A percentile compares a stretch with the other conserved stretches of the same genome.
These are phyloP conservation scores for Talaromyces verruculosus DNA, from an alignment of 2,329 filamentous ascomycete genomes.

Conservation along the genomic window DNA sequence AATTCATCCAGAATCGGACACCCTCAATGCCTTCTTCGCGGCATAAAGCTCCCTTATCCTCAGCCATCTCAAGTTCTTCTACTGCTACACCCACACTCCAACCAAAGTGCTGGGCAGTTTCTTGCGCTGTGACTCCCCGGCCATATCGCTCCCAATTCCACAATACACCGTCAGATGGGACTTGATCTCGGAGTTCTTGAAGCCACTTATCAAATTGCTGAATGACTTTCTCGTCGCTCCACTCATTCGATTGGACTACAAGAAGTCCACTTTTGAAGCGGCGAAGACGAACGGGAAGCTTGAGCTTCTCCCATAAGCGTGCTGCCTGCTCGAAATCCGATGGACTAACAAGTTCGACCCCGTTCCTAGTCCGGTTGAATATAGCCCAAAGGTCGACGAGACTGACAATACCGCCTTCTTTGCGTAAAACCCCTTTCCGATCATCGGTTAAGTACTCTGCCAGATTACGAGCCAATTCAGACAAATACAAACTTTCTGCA, in stretches of 20 bases:
- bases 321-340: constrained; percentile 89
- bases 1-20: constrained; percentile 87
- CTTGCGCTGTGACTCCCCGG: constrained; percentile 82
- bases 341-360: constrained; percentile 90
- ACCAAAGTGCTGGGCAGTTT: constrained; percentile 83
- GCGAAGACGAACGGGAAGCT: constrained; percentile 79
- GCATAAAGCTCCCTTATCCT: constrained; percentile 83
- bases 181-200: constrained; percentile 65
- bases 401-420: constrained; percentile 82
- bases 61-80: constrained; percentile 95
- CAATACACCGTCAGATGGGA: constrained; percentile 62
- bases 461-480: constrained; percentile 78
- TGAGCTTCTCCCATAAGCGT: constrained; percentile 80
- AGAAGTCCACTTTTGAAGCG: constrained; percentile 92
- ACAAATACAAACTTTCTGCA: constrained; percentile 82
- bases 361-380: constrained; percentile 89
- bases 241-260: constrained; percentile 83
- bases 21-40: constrained; percentile 91
- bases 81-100: constrained; percentile 97
- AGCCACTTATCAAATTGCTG: constrained; percentile 75
- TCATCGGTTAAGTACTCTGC: constrained; percentile 91
- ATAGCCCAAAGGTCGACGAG: constrained; percentile 90
- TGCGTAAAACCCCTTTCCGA: constrained; percentile 70
- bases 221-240: constrained; percentile 88
- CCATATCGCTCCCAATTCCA: constrained; percentile 82